A percentile compares a stretch with the other conserved stretches of the same genome.
Conservation (phyloP, 2,329 filamentous ascomycete species). For the Stemphylium beticola region DNA sequence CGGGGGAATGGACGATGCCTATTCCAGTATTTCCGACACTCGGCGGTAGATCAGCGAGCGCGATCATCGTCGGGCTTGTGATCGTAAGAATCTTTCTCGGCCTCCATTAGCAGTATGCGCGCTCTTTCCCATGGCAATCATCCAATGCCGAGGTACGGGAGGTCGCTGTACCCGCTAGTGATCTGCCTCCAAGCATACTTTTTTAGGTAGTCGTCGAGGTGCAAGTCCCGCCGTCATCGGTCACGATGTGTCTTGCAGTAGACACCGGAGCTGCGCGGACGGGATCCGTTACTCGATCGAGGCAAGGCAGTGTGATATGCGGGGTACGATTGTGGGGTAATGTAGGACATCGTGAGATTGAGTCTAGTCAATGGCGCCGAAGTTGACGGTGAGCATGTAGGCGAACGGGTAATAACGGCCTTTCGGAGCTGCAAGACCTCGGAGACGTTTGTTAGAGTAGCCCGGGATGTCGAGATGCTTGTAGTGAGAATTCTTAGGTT, state of each 20-base stretch:
- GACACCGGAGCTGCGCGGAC: not conserved
- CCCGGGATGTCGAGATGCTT: not conserved
- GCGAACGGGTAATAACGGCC: not conserved
- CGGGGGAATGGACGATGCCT: constrained; percentile 9
- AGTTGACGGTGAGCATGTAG: not conserved
- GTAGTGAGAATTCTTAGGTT: not conserved
- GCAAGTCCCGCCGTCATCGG: not conserved
- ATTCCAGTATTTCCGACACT: constrained; percentile 1
- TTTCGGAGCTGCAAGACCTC: not conserved
- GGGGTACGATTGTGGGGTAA: not conserved
- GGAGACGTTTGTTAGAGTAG: not conserved
- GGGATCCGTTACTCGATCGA: not conserved
- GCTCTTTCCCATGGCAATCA: not conserved
- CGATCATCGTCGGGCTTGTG: constrained; percentile 10
- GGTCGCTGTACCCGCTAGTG: constrained; percentile 1
- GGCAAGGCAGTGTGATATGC: not conserved
- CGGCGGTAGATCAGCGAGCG: constrained; percentile 5
- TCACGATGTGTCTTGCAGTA: not conserved
- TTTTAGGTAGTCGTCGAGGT: not conserved
- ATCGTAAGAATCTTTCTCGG: constrained; percentile 1
- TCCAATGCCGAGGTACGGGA: not conserved
- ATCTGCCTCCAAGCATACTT: not conserved
- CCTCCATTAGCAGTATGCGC: not conserved
- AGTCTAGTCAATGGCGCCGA: not conserved
- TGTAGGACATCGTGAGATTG: not conserved